Evolutionary conservation across 2,329 filamentous ascomycete species (phyloP).

Genomic region (Colletotrichum australisinense): DNA sequence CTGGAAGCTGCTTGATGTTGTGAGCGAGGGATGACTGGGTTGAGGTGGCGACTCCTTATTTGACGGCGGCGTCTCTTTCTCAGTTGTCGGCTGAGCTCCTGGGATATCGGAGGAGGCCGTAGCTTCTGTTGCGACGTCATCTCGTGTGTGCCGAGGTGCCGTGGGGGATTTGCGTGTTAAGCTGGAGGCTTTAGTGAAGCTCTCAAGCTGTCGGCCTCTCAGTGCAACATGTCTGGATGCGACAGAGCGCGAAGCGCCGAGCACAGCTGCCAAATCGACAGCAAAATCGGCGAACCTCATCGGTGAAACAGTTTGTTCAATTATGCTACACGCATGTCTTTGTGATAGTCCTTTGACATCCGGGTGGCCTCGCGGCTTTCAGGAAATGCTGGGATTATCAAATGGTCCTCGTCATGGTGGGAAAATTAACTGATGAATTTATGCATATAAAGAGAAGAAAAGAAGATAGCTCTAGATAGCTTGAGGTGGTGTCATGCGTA

Average conservation of each 20-base stretch:
- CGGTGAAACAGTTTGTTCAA: conserved; percentile 9
- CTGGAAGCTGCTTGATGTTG: conserved; percentile 2
- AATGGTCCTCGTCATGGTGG: conserved; percentile 34
- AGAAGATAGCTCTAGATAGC: background rate
- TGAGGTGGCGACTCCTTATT: background rate
- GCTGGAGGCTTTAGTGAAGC: conserved; percentile 59
- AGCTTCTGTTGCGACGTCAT: background rate
- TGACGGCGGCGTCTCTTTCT: background rate
- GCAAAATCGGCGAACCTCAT: conserved; percentile 74
- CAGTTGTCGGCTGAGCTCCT: background rate
- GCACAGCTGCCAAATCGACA: conserved; percentile 77
- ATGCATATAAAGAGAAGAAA: background rate
- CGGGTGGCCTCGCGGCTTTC: background rate
- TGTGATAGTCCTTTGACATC: background rate
- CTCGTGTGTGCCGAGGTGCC: conserved; percentile 8
- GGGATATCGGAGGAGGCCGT: background rate
- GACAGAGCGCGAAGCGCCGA: conserved; percentile 76
- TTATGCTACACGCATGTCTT: conserved; percentile 9
- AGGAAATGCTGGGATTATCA: conserved; percentile 1
- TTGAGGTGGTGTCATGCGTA: background rate
- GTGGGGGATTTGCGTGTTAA: conserved; percentile 42
- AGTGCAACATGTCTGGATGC: conserved; percentile 72
- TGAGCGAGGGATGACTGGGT: conserved; percentile 27
- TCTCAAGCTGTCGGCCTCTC: conserved; percentile 64
- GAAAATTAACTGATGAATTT: conserved; percentile 15